These are phyloP conservation scores for Dryadomyces sulphureus DNA, from an alignment of 2,329 filamentous ascomycete species.

Conservation along the genomic window DNA sequence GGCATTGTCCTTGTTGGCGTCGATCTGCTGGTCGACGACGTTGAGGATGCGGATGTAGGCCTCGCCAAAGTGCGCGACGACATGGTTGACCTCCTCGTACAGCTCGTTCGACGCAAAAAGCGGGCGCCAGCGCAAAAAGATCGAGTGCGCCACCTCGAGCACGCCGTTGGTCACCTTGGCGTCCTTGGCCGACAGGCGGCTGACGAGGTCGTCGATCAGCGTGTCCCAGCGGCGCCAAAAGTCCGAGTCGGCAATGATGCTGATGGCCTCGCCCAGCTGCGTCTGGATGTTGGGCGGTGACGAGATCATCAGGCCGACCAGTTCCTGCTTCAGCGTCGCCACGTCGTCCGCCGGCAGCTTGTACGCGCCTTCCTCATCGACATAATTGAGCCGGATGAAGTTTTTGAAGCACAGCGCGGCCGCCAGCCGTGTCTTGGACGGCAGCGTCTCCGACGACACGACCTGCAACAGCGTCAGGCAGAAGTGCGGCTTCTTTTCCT, in stretches of 20 bases:
- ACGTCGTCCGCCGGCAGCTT: conserved; percentile 77
- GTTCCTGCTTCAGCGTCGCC: conserved; percentile 77
- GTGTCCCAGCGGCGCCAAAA: conserved; percentile 96
- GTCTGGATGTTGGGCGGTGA: conserved; percentile 78
- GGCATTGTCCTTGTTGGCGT: conserved; percentile 62
- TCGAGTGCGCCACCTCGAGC: conserved; percentile 92
- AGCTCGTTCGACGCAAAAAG: conserved; percentile 86
- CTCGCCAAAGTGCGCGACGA: conserved; percentile 67
- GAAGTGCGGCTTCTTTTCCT: conserved; percentile 75
- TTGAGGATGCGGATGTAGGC: conserved; percentile 72
- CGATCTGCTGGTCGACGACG: conserved; percentile 58
- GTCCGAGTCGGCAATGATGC: conserved; percentile 93
- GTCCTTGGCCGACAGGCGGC: conserved; percentile 68
- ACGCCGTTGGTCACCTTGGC: conserved; percentile 83
- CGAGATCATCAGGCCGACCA: conserved; percentile 92
- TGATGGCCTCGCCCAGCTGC: conserved; percentile 92
- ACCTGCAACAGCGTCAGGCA: conserved; percentile 81
- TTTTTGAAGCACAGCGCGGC: conserved; percentile 97
- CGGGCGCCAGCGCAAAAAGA: conserved; percentile 91
- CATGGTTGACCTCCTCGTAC: conserved; percentile 93
- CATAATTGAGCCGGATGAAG: conserved; percentile 89
- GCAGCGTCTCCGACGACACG: conserved; percentile 59
- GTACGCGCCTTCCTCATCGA: conserved; percentile 88
- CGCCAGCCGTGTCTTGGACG: conserved; percentile 67
- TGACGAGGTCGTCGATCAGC: conserved; percentile 70